These are phyloP conservation scores for Mortierella sp. DNA, from an alignment of 371 early-diverging fungal genomes.

Conservation along the genomic window DNA sequence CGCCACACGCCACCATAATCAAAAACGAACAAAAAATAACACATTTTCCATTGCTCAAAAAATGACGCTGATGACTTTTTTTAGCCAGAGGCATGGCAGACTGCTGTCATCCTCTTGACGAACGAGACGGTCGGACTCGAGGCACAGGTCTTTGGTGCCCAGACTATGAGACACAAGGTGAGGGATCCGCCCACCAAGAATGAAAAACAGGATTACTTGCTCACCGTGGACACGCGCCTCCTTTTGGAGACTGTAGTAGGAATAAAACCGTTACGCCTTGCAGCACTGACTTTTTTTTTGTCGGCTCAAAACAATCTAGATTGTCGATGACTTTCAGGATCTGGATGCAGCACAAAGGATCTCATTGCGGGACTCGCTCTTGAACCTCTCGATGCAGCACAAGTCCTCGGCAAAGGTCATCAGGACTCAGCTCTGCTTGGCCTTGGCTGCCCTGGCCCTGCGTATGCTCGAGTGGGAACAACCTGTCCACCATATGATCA, in stretches of 20 bases:
- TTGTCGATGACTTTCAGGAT: constrained; percentile 83
- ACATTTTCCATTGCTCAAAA: background rate
- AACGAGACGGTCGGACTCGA: constrained; percentile 68
- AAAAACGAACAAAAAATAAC: background rate
- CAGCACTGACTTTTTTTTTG: background rate
- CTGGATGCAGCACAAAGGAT: constrained; percentile 74
- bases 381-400: constrained; percentile 69
- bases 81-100: constrained; percentile 91
- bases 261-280: background rate
- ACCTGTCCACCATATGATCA: constrained; percentile 78
- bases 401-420: constrained; percentile 74
- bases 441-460: constrained; percentile 89
- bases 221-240: background rate
- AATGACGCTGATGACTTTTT: background rate
- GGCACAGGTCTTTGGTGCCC: constrained; percentile 90
- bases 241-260: background rate
- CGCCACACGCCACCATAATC: background rate
- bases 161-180: constrained; percentile 94
- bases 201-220: background rate
- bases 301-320: constrained; percentile 61
- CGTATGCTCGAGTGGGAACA: constrained; percentile 88
- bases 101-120: constrained; percentile 81
- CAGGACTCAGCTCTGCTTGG: constrained; percentile 85
- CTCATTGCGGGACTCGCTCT: constrained; percentile 86
- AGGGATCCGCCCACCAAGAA: constrained; percentile 5